These are phyloP conservation scores for Trifolium fragiferum DNA, from an alignment of 306 rosid genomes.

Conservation along the genomic window DNA sequence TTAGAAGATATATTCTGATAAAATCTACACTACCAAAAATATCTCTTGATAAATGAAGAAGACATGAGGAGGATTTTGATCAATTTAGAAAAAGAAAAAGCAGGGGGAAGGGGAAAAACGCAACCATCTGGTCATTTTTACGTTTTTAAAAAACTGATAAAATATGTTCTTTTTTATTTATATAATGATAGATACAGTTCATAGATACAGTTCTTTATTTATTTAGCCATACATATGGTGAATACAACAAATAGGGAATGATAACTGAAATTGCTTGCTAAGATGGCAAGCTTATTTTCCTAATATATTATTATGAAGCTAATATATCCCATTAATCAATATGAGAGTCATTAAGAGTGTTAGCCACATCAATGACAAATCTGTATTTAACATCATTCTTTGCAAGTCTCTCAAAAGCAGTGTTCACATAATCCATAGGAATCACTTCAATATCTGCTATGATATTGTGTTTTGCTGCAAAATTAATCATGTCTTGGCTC, in stretches of 20 bases:
- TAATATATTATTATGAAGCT: background rate
- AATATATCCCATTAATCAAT: background rate
- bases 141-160: too few species aligned
- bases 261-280: background rate
- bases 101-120: too few species aligned
- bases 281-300: background rate
- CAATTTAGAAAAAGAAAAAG: too few species aligned
- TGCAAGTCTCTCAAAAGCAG: constrained; percentile 42
- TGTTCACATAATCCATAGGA: constrained; percentile 47
- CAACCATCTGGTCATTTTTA: too few species aligned
- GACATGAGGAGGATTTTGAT: too few species aligned
- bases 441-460: constrained; percentile 44
- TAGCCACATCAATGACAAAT: constrained; percentile 52
- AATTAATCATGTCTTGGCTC: constrained; percentile 51
- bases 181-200: too few species aligned
- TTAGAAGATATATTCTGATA: too few species aligned
- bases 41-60: too few species aligned
- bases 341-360: constrained; percentile 21
- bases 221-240: background rate
- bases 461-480: constrained; percentile 46
- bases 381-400: constrained; percentile 47
- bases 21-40: too few species aligned
- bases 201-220: constrained; percentile 18
- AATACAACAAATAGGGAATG: too few species aligned
- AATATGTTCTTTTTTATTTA: too few species aligned